Base-by-base conservation (phyloP, 2,329 filamentous ascomycete genomes). In the Exophiala oligosperma region DNA sequence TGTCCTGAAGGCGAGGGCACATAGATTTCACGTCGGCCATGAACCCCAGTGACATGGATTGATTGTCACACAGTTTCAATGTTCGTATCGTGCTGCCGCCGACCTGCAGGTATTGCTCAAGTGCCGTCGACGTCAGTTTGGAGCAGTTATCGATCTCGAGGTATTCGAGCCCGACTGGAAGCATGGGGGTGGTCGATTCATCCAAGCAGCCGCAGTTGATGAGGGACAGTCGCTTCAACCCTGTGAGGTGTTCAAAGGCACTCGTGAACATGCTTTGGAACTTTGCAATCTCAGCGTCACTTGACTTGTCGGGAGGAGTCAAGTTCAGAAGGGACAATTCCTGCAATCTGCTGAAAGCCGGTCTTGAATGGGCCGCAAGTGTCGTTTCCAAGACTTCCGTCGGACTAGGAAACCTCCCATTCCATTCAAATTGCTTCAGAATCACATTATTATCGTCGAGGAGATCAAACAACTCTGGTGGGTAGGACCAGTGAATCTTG, bases 61-160 rank as follows among this genome's bases (percentile, higher is more conserved):
- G 86, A 67, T 96, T 96, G 73, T 96, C 89, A 53, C 88, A 84
- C 4, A 97, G 77, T 1, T 80, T 82, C 6, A 97, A 79, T 38
- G 83, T 82, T 52, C 82, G 81, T 23, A 97, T 76, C n/a, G 83
- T 76, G 23, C 77, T 73, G 0, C 92, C 92, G 66, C 90, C 85
- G 0, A 82, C 82, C 4, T 78, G 70, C 41, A 97, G 79, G 67
- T 89, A 96, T 0, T 73, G 70, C 26, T 79, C 76, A 23, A 97
- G 74, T 58, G 86, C 81, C 3, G 85, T 80, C 0, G 90, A 88
- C 3, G 80, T 85, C 8, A 96, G 74, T 61, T 89, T 84, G 74
- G 87, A 87, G 69, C 92, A 97, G 66, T 94, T 93, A 64, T 86
- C 84, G 14, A 97, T 77, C 63, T 88, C 88, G 2, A 97, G 78